Base-by-base conservation (phyloP, 257 asterid genomes). In the Dorcoceras hygrometricum region DNA sequence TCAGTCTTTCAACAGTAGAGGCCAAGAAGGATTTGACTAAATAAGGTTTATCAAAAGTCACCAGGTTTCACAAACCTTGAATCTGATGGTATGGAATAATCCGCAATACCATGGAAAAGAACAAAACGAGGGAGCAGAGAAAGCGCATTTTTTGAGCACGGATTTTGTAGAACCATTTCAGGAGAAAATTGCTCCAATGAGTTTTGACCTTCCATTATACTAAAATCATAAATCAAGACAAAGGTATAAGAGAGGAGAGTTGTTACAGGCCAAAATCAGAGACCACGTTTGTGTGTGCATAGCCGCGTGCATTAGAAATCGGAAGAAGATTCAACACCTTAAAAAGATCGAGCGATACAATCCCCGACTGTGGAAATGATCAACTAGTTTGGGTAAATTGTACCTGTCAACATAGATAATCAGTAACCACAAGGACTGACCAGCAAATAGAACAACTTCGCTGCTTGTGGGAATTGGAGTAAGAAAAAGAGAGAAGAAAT, bases 141-240 rank as follows among this genome's bases (percentile, higher is more conserved):
- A 57, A 78, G 80, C 59, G 82, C 84, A 71, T 50, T 46, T 51
- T 71, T 63, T 11, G 78, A 72, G 84, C 73, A 75, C 69, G 70
- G 70, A 29, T 77, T 73, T 59, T 69, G 93, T 66, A 84, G 72
- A 57, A 90, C 71, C 34, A 80, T 66, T 81, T 89, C 99, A 65
- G 99, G 99, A 57, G 99, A 94, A 77, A 85, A 90, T 11, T 67
- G 75, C 68, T 78, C 84, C 79, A 90, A 72, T 23, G 84, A 80
- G 50, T 90, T 77, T 71, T 94, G 95, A 36, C 98, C 99, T 77
- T 94, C 99, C 99, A 94, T 94, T 61, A 89, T 75, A 83, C 99
- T 94, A 83, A 54, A 62, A 80, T 62, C 32, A 65, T 65, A 70
- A 66, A 70, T 48, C 36, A 62, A 34, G 56, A 36, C 22, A 61